phyloP scores from a whole-genome alignment of 2,329 filamentous ascomycete genomes.

The Beauveria scarabaeidicola region DNA sequence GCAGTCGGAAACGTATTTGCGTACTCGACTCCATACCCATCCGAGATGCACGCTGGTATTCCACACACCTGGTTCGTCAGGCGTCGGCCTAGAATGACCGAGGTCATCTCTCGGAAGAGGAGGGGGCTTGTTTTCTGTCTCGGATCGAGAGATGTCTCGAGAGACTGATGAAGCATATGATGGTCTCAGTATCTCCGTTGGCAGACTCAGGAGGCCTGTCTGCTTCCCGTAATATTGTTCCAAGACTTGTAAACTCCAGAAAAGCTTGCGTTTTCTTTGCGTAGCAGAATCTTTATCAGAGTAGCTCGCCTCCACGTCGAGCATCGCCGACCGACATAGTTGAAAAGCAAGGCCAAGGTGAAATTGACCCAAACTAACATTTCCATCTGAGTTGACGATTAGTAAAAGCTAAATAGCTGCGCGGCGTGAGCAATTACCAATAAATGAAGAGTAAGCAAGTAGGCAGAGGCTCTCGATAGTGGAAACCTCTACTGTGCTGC shows the following conservation, averaged over 20 bases:
- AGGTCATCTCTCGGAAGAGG: slow-evolving; percentile 36
- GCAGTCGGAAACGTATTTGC: slow-evolving; percentile 40
- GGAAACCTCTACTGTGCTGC: slow-evolving; percentile 38
- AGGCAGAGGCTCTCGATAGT: slow-evolving; percentile 44
- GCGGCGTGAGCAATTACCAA: slow-evolving; percentile 26
- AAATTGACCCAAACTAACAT: slow-evolving; percentile 40
- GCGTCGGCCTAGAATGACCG: slow-evolving; percentile 26
- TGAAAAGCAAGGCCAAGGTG: slow-evolving; percentile 41
- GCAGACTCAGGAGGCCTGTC: slow-evolving; percentile 32
- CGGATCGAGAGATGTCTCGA: slow-evolving; percentile 16
- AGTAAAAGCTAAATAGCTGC: neutral
- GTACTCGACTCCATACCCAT: slow-evolving; percentile 42
- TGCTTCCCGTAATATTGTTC: slow-evolving; percentile 43
- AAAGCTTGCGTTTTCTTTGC: slow-evolving; percentile 40
- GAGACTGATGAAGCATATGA: slow-evolving; percentile 18
- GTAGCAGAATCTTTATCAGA: slow-evolving; percentile 23
- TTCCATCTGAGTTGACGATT: slow-evolving; percentile 31
- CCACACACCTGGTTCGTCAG: slow-evolving; percentile 40
- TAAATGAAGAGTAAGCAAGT: slow-evolving; percentile 40
- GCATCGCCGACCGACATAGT: slow-evolving; percentile 40
- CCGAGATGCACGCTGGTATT: slow-evolving; percentile 39
- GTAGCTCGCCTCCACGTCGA: slow-evolving; percentile 35
- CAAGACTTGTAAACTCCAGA: slow-evolving; percentile 43
- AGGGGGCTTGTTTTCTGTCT: slow-evolving; percentile 27
- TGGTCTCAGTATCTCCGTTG: slow-evolving; percentile 34